phyloP scores from a whole-genome alignment of 805 yeast genomes.

The Starmera dryadoides region DNA sequence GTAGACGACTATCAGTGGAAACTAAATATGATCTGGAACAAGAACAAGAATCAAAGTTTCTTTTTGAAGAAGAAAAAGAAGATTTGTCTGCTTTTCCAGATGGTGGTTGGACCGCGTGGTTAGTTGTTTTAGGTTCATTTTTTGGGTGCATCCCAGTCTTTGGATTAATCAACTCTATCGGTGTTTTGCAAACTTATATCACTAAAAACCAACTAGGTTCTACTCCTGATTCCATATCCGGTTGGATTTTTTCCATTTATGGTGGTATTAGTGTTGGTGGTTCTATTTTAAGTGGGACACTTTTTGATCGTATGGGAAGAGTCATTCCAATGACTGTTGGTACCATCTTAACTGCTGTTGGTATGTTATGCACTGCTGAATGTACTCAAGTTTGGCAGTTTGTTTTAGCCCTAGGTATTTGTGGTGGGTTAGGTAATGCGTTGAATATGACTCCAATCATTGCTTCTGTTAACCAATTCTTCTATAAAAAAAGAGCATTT shows the following conservation, averaged over 20 bases:
- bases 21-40: no score
- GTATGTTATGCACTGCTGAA: conserved; percentile 45
- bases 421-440: conserved; percentile 52
- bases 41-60: no score
- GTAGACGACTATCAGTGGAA: no score
- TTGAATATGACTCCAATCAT: conserved; percentile 49
- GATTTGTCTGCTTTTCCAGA: conserved; percentile 32
- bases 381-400: conserved; percentile 53
- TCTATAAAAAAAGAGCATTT: conserved; percentile 46
- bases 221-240: conserved; percentile 40
- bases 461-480: conserved; percentile 64
- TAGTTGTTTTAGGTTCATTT: conserved; percentile 50
- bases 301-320: conserved; percentile 49
- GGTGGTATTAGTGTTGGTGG: conserved; percentile 39
- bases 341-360: conserved; percentile 33
- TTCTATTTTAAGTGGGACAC: conserved; percentile 47
- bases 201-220: conserved; percentile 45
- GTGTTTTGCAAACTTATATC: conserved; percentile 57
- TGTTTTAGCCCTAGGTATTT: conserved; percentile 45
- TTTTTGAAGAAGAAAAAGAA: background rate
- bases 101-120: conserved; percentile 52
- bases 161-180: conserved; percentile 52
- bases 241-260: conserved; percentile 61
- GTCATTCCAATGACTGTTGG: conserved; percentile 34
- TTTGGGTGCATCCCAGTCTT: conserved; percentile 46